Base-by-base conservation (phyloP, 2,329 filamentous ascomycete genomes). In the Phyllosticta citribraziliensis region DNA sequence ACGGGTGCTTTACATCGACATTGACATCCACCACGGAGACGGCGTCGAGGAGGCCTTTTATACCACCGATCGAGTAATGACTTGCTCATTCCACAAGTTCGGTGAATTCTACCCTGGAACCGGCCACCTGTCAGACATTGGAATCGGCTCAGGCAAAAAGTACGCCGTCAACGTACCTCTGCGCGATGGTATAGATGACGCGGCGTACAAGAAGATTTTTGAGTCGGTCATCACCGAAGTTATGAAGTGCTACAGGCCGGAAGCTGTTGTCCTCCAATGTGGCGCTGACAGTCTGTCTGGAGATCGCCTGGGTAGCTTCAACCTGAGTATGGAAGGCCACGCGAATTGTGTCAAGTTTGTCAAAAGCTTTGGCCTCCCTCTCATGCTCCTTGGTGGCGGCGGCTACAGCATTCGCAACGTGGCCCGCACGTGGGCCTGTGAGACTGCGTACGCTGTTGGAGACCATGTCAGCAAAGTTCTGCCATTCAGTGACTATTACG, bases 401-500 rank as follows among this genome's bases (percentile, higher is more conserved):
- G 85, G 85, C 50, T 88, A 88, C 68, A 88, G 85, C 0, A 88
- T 88, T 84, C 79, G 85, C 58, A 88, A 88, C 76, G 66, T 81
- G 22, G 78, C 79, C 14, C 79, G 84, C 56, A 87, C 84, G 0
- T 86, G 83, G 84, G 79, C 79, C 22, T 83, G 79, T 67, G 77
- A 97, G 84, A 81, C 79, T 0, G 93, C 93, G 66, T 83, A 91
- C 62, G 82, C 97, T 9, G 89, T 97, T 20, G 89, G 89, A 27
- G 85, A 92, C 63, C 82, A 89, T 30, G 89, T 97, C 82, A 82
- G 85, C 11, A 82, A 88, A 5, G 86, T 89, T n/a, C 80, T 97
- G 51, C 93, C 93, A 0, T 97, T 91, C 74, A 97, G 96, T 65
- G 93, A 97, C 78, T 97, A 97, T 74, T 97, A 97, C 70, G 85